A percentile compares a stretch with the other conserved stretches of the same genome.
phyloP scores from a whole-genome alignment of 305 asterid species.

The Caryopteris hybrid region DNA sequence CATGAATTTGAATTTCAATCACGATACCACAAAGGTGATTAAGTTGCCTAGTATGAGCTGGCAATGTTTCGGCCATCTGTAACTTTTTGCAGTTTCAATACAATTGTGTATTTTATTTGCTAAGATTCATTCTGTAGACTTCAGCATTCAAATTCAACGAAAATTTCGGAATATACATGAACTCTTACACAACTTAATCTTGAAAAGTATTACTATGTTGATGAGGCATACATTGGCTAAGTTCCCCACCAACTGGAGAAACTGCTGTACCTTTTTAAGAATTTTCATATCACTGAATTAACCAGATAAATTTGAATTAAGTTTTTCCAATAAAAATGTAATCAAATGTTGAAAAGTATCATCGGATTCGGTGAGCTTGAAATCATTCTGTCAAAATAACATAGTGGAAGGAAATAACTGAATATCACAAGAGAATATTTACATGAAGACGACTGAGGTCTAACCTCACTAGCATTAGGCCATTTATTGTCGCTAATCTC shows the following conservation, averaged over 20 bases:
- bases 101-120: not conserved
- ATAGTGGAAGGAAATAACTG: not conserved
- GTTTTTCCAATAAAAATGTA: not conserved
- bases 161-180: not conserved
- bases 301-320: not conserved
- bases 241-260: not conserved
- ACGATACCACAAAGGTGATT: not conserved
- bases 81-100: not conserved
- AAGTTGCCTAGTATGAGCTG: not conserved
- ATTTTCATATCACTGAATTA: not conserved
- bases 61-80: not conserved
- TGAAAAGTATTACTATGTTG: not conserved
- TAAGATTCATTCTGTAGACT: not conserved
- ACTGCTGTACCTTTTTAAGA: not conserved
- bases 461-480: slow-evolving; percentile 85
- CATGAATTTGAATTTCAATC: not conserved
- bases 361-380: not conserved
- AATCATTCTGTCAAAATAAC: slow-evolving; percentile 9
- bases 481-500: slow-evolving; percentile 95
- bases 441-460: slow-evolving; percentile 22
- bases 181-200: not conserved
- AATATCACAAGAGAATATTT: not conserved
- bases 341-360: not conserved
- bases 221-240: not conserved
- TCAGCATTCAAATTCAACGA: not conserved